A percentile compares a stretch with the other conserved stretches of the same genome.
phyloP scores from a whole-genome alignment of 305 asterid species.

The Coffea humblotiana region DNA sequence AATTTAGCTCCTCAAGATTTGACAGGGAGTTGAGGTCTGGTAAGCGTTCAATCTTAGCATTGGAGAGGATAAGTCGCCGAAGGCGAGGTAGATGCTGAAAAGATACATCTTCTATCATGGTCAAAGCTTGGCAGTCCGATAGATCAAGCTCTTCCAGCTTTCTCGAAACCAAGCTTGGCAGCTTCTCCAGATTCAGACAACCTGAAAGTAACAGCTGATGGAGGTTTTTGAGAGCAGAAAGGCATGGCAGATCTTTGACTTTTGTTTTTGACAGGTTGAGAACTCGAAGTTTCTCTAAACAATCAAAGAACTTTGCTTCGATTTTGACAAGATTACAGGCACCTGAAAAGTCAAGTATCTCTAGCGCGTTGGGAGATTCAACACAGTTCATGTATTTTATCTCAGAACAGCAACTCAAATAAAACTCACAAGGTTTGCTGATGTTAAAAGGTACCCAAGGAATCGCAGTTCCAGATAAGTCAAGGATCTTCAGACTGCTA shows the following conservation, averaged over 20 bases:
- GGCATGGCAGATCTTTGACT: conserved; percentile 22
- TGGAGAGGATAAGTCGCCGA: conserved; percentile 1
- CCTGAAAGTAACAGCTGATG: conserved; percentile 23
- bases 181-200: conserved; percentile 25
- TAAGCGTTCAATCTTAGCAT: conserved; percentile 4
- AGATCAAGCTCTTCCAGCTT: conserved; percentile 38
- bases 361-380: conserved; percentile 16
- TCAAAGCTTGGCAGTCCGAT: conserved; percentile 35
- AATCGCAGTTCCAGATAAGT: conserved; percentile 35
- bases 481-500: conserved; percentile 21
- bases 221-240: conserved; percentile 25
- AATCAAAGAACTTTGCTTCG: conserved; percentile 20
- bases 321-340: conserved; percentile 22
- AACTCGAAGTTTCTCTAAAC: conserved; percentile 18
- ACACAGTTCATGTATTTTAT: conserved; percentile 24
- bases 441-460: conserved; percentile 28
- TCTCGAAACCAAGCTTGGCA: conserved; percentile 24
- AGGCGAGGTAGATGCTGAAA: conserved; percentile 29
- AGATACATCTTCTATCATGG: conserved; percentile 16
- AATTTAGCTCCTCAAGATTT: conserved; percentile 18
- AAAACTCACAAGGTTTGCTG: conserved; percentile 25
- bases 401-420: conserved; percentile 20
- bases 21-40: conserved; percentile 12
- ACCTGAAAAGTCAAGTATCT: conserved; percentile 41
- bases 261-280: conserved; percentile 38